phyloP scores from a whole-genome alignment of 768 basidiomycete species.

The Suillus weaverae region DNA sequence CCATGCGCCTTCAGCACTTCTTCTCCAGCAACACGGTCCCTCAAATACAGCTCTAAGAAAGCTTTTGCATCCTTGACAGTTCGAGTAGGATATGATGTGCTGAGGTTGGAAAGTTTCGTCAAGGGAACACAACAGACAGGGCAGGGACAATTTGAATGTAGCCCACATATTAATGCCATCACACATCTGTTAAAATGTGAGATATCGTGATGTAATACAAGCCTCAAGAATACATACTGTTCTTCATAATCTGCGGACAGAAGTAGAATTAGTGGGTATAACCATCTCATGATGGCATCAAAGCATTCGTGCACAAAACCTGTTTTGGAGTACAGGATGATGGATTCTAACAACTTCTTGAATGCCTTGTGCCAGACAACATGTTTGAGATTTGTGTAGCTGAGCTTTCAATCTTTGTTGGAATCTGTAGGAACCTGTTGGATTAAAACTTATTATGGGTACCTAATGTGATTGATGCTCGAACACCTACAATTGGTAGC shows the following conservation, averaged over 20 bases:
- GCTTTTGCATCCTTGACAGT: neutral
- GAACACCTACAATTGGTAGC: constrained; percentile 9
- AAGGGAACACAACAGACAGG: constrained; percentile 37
- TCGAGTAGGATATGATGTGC: constrained; percentile 6
- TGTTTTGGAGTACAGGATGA: constrained; percentile 10
- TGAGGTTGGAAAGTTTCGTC: constrained; percentile 23
- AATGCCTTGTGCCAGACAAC: constrained; percentile 26
- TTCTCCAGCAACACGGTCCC: constrained; percentile 16
- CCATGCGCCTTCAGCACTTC: constrained; percentile 13
- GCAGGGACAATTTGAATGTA: constrained; percentile 30
- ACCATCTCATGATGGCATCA: constrained; percentile 24
- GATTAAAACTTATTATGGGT: neutral
- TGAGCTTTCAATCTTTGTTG: constrained; percentile 6
- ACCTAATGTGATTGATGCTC: neutral
- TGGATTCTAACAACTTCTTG: constrained; percentile 9
- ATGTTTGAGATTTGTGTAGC: constrained; percentile 19
- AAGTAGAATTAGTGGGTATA: constrained; percentile 25
- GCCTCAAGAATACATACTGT: constrained; percentile 15
- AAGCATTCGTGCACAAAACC: constrained; percentile 23
- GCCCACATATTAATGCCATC: constrained; percentile 37
- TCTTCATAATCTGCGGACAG: constrained; percentile 31
- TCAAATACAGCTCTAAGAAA: neutral
- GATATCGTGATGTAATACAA: neutral
- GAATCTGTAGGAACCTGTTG: constrained; percentile 3
- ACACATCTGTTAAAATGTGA: constrained; percentile 24